Evolutionary conservation across 1,139 yeast species (phyloP), one percentile per base, ranked within the genome.

Genomic region (Lodderomyces parapsilosis): DNA sequence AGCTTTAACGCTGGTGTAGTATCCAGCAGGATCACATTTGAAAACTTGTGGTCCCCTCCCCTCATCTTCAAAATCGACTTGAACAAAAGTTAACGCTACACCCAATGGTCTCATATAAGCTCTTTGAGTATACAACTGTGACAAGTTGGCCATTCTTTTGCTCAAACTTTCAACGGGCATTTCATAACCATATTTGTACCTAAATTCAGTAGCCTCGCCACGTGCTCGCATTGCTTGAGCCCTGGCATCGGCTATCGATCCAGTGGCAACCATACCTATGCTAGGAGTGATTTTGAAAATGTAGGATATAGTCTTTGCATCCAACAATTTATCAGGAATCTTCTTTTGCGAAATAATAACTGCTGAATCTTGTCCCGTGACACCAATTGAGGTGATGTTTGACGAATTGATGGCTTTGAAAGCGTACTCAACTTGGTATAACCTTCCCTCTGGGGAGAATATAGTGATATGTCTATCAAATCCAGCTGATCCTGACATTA

Each of bases 21-120:
- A 93, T 4, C 99, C 99, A 9, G 99, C 98, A 22, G 99, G 99
- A 65, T 93, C 99, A 54, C 95, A 85, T 69, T 93, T 93, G 71
- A 79, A 89, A 50, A 93, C 75, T 57, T 83, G 81, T n/a, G 99
- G 96, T 0, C 98, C 99, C 48, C 72, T 65, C 61, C 84, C 93
- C 58, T 87, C 96, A 63, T 91, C 98, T 44, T 70, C 76, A 41
- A 63, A 60, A 46, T 71, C 77, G 46, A 86, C 83, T 40, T 94
- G 83, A 48, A 91, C 78, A 58, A 93, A 86, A 18, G 97, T 90
- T 58, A 90, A 76, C 23, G 96, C 89, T 44, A 90, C 96, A 32
- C 97, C 97, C 52, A 91, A 74, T 22, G 99, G 99, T 65, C 99
- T 81, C 98, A 93, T 93, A 65, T 93, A 93, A n/a, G 99, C 99